Evolutionary conservation across 2,329 filamentous ascomycete species (phyloP).

Genomic region (Penicillium decumbens): DNA sequence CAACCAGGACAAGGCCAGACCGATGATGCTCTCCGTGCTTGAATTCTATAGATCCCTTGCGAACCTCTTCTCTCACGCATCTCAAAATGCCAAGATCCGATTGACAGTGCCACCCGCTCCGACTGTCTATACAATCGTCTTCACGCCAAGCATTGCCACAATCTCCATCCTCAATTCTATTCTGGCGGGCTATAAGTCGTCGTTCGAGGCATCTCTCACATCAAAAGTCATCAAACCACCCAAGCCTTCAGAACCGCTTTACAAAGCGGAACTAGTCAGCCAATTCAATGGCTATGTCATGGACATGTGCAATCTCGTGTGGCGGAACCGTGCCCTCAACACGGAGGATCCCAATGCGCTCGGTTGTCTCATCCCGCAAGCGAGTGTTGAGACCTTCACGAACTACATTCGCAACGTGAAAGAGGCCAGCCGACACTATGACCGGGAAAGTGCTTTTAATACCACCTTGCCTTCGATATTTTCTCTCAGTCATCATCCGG

Average conservation of each 20-base stretch:
- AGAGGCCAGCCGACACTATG: slow-evolving; percentile 30
- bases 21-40: slow-evolving; percentile 52
- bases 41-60: slow-evolving; percentile 66
- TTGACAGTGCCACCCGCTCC: slow-evolving; percentile 64
- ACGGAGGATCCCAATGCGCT: slow-evolving; percentile 57
- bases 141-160: slow-evolving; percentile 58
- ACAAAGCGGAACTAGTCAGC: slow-evolving; percentile 58
- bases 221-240: slow-evolving; percentile 35
- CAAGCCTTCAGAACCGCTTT: slow-evolving; percentile 38
- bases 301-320: slow-evolving; percentile 80
- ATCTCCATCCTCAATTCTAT: slow-evolving; percentile 66
- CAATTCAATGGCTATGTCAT: slow-evolving; percentile 79
- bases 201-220: slow-evolving; percentile 61
- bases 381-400: slow-evolving; percentile 44
- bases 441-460: slow-evolving; percentile 29
- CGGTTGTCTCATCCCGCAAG: slow-evolving; percentile 49
- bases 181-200: slow-evolving; percentile 66
- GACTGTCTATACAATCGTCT: slow-evolving; percentile 67
- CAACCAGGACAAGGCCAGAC: slow-evolving; percentile 13
- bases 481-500: slow-evolving; percentile 46
- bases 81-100: slow-evolving; percentile 53
- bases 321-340: slow-evolving; percentile 69
- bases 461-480: slow-evolving; percentile 42
- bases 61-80: slow-evolving; percentile 51
- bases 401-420: slow-evolving; percentile 41